Base-by-base conservation (phyloP, 2,329 filamentous ascomycete genomes). In the Claviceps humidiphila region DNA sequence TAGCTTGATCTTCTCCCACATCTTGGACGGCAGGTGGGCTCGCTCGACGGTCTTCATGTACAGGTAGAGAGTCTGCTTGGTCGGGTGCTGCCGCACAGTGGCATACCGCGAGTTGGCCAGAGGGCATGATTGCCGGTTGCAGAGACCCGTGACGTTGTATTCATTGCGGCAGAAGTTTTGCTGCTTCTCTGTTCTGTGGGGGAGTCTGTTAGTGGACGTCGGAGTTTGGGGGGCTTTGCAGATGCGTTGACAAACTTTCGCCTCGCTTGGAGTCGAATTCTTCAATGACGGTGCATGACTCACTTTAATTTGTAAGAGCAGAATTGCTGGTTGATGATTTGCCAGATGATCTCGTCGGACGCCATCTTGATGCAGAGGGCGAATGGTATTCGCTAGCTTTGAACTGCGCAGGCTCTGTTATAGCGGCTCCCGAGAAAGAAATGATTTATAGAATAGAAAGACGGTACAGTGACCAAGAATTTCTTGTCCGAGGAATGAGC, bases 21-120 rank as follows among this genome's bases (percentile, higher is more conserved):
- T 82, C 70, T 95, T 94, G 54, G 81, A 84, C 1, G 91, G 93
- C 70, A 91, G 80, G 68, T 90, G 91, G 13, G 85, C 78, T 56
- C 93, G 87, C 74, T 95, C 89, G 59, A 90, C 81, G 4, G 89
- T 93, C 74, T 96, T 97, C 78, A 95, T 95, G 77, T 95, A 97
- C 53, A 97, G 83, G 72, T 96, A 97, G 57, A 97, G 78, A 8
- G 81, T 82, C 57, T 87, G 86, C 51, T 87, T 90, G 55, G 68
- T 83, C 73, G 89, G 85, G 63, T 94, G 82, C 51, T 87, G 81
- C 58, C 91, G 85, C 55, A 97, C 82, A 8, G 91, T 97, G 55
- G 91, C 91, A 75, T 97, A 96, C 55, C 89, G 81, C 41, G 84
- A 87, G 73, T 95, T 96, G 59, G 90, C 89, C 53, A 95, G 81